Evolutionary conservation across 116 monocot species (phyloP).

Genomic region (Dioscorea cayenensis): DNA sequence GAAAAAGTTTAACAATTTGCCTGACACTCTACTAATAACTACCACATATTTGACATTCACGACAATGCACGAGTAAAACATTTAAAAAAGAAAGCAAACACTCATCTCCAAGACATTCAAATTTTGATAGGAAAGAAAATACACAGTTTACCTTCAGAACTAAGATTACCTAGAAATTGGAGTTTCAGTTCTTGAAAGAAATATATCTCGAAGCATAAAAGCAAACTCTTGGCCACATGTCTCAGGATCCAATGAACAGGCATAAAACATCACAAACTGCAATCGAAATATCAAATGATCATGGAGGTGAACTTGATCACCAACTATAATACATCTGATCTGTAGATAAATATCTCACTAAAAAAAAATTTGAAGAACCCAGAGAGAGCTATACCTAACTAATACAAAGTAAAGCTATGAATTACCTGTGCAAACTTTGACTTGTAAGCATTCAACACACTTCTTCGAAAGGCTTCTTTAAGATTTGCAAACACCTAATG

Average conservation of each 20-base stretch:
- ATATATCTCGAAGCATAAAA: slow-evolving; percentile 44
- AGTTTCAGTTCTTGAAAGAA: slow-evolving; percentile 50
- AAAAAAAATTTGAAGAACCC: neutral
- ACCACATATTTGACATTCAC: too few relatives aligned
- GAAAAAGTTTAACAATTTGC: too few relatives aligned
- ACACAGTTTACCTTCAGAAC: neutral
- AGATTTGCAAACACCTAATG: slow-evolving; percentile 66
- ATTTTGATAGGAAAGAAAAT: too few relatives aligned
- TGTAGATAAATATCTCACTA: neutral
- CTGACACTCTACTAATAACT: too few relatives aligned
- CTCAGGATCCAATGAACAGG: slow-evolving; percentile 89
- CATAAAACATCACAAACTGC: slow-evolving; percentile 96
- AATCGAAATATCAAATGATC: slow-evolving; percentile 6
- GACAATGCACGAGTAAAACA: too few relatives aligned
- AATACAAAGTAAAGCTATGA: neutral
- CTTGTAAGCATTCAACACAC: slow-evolving; percentile 76
- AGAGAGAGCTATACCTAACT: too few relatives aligned
- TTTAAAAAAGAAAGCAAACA: too few relatives aligned
- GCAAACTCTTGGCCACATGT: slow-evolving; percentile 62
- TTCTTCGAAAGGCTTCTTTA: slow-evolving; percentile 45
- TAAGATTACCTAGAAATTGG: slow-evolving; percentile 55
- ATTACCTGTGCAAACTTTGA: slow-evolving; percentile 86
- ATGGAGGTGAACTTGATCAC: neutral
- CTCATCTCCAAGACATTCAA: too few relatives aligned
- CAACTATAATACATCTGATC: neutral